These are phyloP conservation scores for Diaporthe batatas DNA, from an alignment of 2,329 filamentous ascomycete species.

Conservation along the genomic window DNA sequence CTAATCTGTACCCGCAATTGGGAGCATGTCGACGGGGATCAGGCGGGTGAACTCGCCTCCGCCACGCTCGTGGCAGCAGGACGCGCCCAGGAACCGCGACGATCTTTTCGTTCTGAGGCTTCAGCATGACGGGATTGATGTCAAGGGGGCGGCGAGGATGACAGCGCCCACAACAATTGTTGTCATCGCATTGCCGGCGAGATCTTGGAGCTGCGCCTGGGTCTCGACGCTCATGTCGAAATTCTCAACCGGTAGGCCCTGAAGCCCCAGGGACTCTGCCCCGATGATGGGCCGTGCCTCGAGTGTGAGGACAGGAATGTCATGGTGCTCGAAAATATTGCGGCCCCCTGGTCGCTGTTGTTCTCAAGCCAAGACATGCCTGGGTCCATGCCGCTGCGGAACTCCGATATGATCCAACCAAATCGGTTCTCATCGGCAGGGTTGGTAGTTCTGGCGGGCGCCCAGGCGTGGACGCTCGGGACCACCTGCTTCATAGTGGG, in stretches of 20 bases:
- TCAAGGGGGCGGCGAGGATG: constrained; percentile 63
- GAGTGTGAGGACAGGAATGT: constrained; percentile 69
- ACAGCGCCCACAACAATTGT: constrained; percentile 77
- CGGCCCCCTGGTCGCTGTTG: too few relatives aligned
- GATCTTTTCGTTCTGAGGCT: constrained; percentile 24
- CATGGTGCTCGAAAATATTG: too few relatives aligned
- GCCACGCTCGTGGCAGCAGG: constrained; percentile 67
- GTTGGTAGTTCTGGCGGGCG: background rate
- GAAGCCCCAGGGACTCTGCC: constrained; percentile 72
- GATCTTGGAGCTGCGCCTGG: constrained; percentile 72
- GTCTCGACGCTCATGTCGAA: constrained; percentile 75
- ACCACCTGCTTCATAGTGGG: constrained; percentile 34
- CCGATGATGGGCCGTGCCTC: constrained; percentile 72
- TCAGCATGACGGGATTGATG: background rate
- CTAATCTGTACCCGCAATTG: constrained; percentile 57
- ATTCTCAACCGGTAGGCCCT: constrained; percentile 75
- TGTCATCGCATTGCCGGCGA: constrained; percentile 86
- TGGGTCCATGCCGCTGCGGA: constrained; percentile 46
- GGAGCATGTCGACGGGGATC: constrained; percentile 68
- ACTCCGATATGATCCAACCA: constrained; percentile 47
- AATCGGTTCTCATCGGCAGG: constrained; percentile 34
- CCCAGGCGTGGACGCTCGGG: constrained; percentile 47
- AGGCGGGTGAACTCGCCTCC: constrained; percentile 66
- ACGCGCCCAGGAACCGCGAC: constrained; percentile 50
- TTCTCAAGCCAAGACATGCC: background rate